Percentiles rank a stretch among this genome's conserved stretches.
Evolutionary conservation across 2,329 filamentous ascomycete species (phyloP).

Genomic region (Ophiosphaerella herpotricha): DNA sequence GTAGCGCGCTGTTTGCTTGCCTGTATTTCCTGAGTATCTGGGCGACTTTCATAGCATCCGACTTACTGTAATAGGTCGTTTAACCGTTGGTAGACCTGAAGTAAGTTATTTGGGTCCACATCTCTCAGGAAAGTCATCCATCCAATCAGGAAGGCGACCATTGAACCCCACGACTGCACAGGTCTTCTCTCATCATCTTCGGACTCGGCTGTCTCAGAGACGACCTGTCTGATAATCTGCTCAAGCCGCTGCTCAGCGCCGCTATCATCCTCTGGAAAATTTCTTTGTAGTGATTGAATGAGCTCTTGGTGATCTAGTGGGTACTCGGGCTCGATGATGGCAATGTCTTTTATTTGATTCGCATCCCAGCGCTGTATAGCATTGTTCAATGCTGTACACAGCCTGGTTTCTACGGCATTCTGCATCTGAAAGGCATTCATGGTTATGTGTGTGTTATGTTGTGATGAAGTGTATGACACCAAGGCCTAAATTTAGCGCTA

Average conservation of each 20-base stretch:
- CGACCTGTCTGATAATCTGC: conserved; percentile 24
- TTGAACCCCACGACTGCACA: conserved; percentile 71
- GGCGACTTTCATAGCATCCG: neutral
- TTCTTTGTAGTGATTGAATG: conserved; percentile 28
- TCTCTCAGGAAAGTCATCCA: conserved; percentile 83
- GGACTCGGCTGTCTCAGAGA: conserved; percentile 54
- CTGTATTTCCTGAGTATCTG: conserved; percentile 40
- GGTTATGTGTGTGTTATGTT: conserved; percentile 7
- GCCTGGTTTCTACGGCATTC: conserved; percentile 28
- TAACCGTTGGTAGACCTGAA: conserved; percentile 75
- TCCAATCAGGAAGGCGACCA: conserved; percentile 77
- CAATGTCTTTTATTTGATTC: conserved; percentile 30
- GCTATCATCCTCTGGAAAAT: conserved; percentile 25
- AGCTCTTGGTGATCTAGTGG: conserved; percentile 34
- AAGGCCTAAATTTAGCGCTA: conserved; percentile 9
- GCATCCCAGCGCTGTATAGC: conserved; percentile 30
- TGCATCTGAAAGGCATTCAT: conserved; percentile 30
- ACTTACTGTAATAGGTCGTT: conserved; percentile 75
- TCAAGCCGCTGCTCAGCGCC: conserved; percentile 29
- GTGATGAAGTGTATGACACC: conserved; percentile 7
- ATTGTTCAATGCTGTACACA: conserved; percentile 34
- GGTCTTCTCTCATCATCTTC: conserved; percentile 62
- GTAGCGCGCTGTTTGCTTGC: conserved; percentile 80
- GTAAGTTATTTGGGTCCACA: conserved; percentile 74
- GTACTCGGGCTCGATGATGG: conserved; percentile 37